Evolutionary conservation across 2,329 filamentous ascomycete species (phyloP).

Genomic region (Aspergillus cejpii): DNA sequence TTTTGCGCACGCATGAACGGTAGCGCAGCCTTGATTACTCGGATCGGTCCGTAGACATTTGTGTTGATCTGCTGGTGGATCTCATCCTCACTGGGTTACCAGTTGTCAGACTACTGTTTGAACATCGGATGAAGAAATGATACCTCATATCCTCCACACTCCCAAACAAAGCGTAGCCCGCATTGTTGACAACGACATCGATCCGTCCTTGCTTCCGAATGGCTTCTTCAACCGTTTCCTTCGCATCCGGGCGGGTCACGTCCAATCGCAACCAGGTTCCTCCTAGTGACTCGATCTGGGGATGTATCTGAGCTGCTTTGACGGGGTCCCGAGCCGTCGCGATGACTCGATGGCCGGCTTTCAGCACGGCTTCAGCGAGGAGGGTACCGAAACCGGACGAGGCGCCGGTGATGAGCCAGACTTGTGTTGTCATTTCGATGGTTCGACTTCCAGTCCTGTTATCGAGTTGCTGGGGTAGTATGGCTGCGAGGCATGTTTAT

Average conservation of each 20-base stretch:
- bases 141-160: slow-evolving; percentile 20
- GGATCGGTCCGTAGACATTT: slow-evolving; percentile 42
- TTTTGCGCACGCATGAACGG: slow-evolving; percentile 34
- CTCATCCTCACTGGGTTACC: slow-evolving; percentile 13
- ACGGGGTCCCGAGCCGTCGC: slow-evolving; percentile 44
- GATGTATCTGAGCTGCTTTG: slow-evolving; percentile 4
- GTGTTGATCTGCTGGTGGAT: slow-evolving; percentile 22
- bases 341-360: slow-evolving; percentile 46
- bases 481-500: no score
- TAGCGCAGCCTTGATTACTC: slow-evolving; percentile 34
- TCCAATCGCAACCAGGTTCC: slow-evolving; percentile 8
- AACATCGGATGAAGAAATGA: no score
- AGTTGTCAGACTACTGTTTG: neutral
- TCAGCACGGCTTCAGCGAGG: slow-evolving; percentile 42
- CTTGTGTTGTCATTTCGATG: slow-evolving; percentile 8
- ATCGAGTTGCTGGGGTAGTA: no score
- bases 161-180: slow-evolving; percentile 17
- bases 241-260: slow-evolving; percentile 8
- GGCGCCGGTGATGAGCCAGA: slow-evolving; percentile 51
- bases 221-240: neutral
- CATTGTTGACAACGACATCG: slow-evolving; percentile 14
- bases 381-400: slow-evolving; percentile 48
- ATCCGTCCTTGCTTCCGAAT: slow-evolving; percentile 6
- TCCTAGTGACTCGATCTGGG: slow-evolving; percentile 5
- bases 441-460: neutral